Evolutionary conservation across 495 filamentous ascomycete species (phyloP).

Genomic region (Podospora anserina): DNA sequence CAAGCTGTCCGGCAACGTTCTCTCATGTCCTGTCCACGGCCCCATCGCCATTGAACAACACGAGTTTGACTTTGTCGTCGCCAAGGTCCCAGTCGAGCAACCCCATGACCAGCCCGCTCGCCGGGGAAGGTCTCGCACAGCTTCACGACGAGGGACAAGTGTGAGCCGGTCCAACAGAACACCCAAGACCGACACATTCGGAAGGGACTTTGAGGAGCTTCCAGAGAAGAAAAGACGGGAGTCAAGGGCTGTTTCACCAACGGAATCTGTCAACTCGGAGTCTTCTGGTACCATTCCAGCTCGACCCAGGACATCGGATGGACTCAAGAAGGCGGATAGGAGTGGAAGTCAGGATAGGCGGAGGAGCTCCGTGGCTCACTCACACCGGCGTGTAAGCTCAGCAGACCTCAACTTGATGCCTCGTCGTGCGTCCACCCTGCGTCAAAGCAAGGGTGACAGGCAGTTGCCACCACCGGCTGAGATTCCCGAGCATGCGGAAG

Average conservation of each 20-base stretch:
- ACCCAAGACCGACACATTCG: not conserved
- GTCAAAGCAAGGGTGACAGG: constrained; percentile 11
- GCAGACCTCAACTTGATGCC: constrained; percentile 14
- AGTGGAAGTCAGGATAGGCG: constrained; percentile 1
- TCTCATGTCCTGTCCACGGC: constrained; percentile 31
- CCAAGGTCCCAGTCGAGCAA: not conserved
- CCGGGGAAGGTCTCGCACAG: not conserved
- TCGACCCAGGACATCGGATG: constrained; percentile 1
- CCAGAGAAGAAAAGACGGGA: constrained; percentile 5
- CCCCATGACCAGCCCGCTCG: not conserved
- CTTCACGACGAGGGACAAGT: not conserved
- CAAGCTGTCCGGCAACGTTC: constrained; percentile 28
- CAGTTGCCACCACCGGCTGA: constrained; percentile 4
- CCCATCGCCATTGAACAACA: constrained; percentile 30
- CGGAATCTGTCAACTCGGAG: constrained; percentile 11
- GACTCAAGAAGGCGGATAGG: constrained; percentile 8
- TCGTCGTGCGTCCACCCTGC: constrained; percentile 1
- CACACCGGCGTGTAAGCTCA: constrained; percentile 14
- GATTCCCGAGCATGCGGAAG: not conserved
- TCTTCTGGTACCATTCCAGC: not conserved
- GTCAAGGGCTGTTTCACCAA: not conserved
- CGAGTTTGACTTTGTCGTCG: constrained; percentile 19
- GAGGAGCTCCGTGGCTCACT: not conserved
- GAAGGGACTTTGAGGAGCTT: constrained; percentile 3
- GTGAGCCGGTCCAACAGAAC: constrained; percentile 8